Percentiles rank a stretch among this genome's conserved stretches.
phyloP scores from a whole-genome alignment of 441 rosid genomes.

The Populus hybrid region DNA sequence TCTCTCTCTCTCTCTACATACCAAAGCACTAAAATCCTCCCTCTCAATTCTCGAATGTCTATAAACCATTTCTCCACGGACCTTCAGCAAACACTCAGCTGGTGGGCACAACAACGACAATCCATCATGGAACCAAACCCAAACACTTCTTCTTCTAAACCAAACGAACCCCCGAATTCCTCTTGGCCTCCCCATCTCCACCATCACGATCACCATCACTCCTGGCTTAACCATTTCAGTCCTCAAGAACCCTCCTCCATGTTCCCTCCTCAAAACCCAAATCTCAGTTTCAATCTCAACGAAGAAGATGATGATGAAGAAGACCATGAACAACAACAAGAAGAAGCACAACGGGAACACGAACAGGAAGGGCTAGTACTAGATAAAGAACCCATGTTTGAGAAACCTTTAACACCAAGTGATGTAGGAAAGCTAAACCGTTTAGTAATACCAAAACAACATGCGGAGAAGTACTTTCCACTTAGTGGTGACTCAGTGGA shows the following conservation, averaged over 20 bases:
- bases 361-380: not conserved
- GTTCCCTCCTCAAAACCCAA: slow-evolving; percentile 28
- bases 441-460: slow-evolving; percentile 89
- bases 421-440: slow-evolving; percentile 98
- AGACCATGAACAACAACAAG: slow-evolving; percentile 13
- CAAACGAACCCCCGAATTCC: slow-evolving; percentile 17
- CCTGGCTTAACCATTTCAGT: slow-evolving; percentile 14
- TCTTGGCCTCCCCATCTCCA: slow-evolving; percentile 20
- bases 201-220: slow-evolving; percentile 19
- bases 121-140: slow-evolving; percentile 34
- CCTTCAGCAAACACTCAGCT: slow-evolving; percentile 35
- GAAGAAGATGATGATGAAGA: slow-evolving; percentile 29
- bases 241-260: slow-evolving; percentile 27
- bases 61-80: slow-evolving; percentile 59
- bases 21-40: not conserved
- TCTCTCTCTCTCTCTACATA: not conserved
- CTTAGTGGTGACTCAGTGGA: slow-evolving; percentile 56
- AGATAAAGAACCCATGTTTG: slow-evolving; percentile 63
- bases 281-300: slow-evolving; percentile 39
- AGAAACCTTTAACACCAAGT: slow-evolving; percentile 84
- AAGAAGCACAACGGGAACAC: not conserved
- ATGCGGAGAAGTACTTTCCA: slow-evolving; percentile 92
- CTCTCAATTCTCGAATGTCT: slow-evolving; percentile 38
- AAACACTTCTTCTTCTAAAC: slow-evolving; percentile 19
- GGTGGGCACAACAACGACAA: slow-evolving; percentile 39